Evolutionary conservation across 73 alveolate genomes (phyloP), one percentile per base, ranked within the genome.

Genomic region (Paramecium primaurelia): DNA sequence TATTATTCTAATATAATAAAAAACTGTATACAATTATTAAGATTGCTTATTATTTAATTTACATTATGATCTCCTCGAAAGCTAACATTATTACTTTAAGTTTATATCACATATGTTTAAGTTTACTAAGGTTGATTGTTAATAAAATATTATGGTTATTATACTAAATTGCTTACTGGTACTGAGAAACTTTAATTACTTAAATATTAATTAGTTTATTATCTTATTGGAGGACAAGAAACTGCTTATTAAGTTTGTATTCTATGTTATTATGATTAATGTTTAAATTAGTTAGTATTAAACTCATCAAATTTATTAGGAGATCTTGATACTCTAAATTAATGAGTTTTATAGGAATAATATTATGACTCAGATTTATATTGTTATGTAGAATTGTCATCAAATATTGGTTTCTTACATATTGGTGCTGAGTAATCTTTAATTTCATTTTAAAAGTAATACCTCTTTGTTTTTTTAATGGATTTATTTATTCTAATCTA

Each of bases 131-230:
- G 84, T 18, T 54, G 14, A 54, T 4, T 54, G 32, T 54, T 54
- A 11, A 64, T 11, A 64, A 64, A 51, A 64, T 28, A 64, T 64
- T 64, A 34, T 2, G 84, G 84, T 28, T 64, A 26, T 28, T 64
- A 14, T 3, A 64, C 26, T 28, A 64, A 11, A 10, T 22, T 26
- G 28, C 84, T 28, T 10, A 64, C 84, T 25, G 84, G 84, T 64
- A 64, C 84, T 6, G 84, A 64, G 26, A 64, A 64, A 34, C 84
- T 64, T 64, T 64, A 28, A 64, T 64, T 64, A 64, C 84, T 64
- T 8, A 54, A n/a, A 54, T 54, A 54, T 54, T 32, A 64, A 14
- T 32, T 64, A 6, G 47, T 64, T 64, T 32, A 64, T 28, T 64
- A 22, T 59, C 47, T 25, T 6, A 64, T n/a, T 54, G 45, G 84